Conservation (phyloP, 495 filamentous ascomycete species). For the Glonium stellatum region DNA sequence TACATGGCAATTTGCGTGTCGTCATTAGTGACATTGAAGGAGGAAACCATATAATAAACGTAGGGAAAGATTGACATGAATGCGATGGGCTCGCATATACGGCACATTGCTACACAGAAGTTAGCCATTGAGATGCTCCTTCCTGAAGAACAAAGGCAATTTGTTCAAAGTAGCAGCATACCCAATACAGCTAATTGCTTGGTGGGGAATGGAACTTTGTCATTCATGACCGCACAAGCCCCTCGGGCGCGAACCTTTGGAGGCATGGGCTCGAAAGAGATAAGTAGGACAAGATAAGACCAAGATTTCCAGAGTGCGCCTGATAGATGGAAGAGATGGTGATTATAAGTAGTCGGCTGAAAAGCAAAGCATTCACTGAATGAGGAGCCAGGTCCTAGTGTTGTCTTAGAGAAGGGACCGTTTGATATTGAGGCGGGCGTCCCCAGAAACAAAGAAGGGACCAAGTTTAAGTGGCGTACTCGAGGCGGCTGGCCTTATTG, state of each 20-base stretch:
- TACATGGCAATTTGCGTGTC: slow-evolving; percentile 80
- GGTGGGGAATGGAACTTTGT: slow-evolving; percentile 24
- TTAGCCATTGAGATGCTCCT: neutral
- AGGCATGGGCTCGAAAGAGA: slow-evolving; percentile 2
- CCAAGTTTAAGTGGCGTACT: slow-evolving; percentile 29
- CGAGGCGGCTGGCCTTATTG: slow-evolving; percentile 19
- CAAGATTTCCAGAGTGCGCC: neutral
- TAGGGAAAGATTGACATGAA: slow-evolving; percentile 99
- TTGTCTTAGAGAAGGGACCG: slow-evolving; percentile 17
- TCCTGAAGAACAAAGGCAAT: neutral
- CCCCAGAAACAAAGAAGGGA: slow-evolving; percentile 23
- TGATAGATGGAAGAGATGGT: neutral
- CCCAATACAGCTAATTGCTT: slow-evolving; percentile 26
- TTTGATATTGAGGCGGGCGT: slow-evolving; percentile 25
- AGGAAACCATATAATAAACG: slow-evolving; percentile 94
- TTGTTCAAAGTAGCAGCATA: slow-evolving; percentile 6
- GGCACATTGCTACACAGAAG: slow-evolving; percentile 62
- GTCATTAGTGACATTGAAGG: slow-evolving; percentile 76
- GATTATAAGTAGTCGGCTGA: neutral
- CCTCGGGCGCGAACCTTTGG: slow-evolving; percentile 16
- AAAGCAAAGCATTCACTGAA: neutral
- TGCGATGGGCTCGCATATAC: slow-evolving; percentile 96
- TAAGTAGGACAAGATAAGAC: neutral
- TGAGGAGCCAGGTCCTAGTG: slow-evolving; percentile 1
- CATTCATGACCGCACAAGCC: slow-evolving; percentile 11